Conservation (phyloP, 805 yeast genomes). For the Lachancea kluyveri region DNA sequence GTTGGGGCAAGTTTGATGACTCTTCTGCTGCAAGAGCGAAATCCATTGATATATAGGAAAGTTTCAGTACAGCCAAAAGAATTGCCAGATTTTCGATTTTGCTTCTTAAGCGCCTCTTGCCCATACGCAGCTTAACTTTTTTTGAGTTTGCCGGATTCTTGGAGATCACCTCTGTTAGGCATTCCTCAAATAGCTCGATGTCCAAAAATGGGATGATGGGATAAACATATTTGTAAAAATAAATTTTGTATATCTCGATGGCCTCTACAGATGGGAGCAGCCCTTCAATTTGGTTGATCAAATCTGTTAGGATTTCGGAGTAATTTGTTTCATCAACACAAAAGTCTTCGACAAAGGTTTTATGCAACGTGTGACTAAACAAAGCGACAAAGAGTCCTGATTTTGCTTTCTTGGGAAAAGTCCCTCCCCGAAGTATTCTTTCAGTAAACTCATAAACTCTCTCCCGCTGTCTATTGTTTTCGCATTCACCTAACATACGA, state of each 20-base stretch:
- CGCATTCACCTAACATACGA: constrained; percentile 19
- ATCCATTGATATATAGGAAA: constrained; percentile 25
- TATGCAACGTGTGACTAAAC: constrained; percentile 3
- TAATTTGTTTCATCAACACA: constrained; percentile 21
- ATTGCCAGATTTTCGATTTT: constrained; percentile 25
- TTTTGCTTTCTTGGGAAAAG: constrained; percentile 1
- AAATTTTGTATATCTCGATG: constrained; percentile 20
- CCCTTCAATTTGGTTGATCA: constrained; percentile 19
- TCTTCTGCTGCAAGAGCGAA: no score
- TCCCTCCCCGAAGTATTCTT: constrained; percentile 17
- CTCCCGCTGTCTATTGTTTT: constrained; percentile 16
- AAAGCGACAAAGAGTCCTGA: constrained; percentile 5
- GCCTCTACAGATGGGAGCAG: constrained; percentile 23
- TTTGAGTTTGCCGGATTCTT: constrained; percentile 14
- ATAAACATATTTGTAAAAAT: constrained; percentile 24
- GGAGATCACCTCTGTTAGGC: constrained; percentile 18
- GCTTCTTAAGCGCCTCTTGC: constrained; percentile 21
- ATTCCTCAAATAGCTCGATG: constrained; percentile 24
- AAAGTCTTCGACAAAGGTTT: constrained; percentile 20
- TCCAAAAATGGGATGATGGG: constrained; percentile 27
- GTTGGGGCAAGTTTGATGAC: no score
- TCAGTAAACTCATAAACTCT: constrained; percentile 25
- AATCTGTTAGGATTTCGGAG: constrained; percentile 19
- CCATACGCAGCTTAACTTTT: constrained; percentile 21
- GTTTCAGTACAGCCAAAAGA: constrained; percentile 22